Evolutionary conservation across 2,329 filamentous ascomycete species (phyloP).

Genomic region (Fusarium xyrophilum): DNA sequence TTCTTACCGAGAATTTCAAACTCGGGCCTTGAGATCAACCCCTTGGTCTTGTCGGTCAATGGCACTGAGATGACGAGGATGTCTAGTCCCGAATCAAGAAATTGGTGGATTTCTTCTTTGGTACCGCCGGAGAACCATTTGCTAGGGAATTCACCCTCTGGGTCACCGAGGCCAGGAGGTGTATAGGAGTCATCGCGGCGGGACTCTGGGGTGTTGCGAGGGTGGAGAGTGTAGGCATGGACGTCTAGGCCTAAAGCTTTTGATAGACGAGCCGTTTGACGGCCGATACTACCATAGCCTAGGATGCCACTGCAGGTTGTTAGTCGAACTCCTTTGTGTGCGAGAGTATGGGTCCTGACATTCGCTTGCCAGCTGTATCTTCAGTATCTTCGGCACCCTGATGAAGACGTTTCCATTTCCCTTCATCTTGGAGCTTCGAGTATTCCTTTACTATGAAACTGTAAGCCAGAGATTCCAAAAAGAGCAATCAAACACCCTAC

Average conservation of each 20-base stretch:
- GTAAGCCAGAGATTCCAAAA: background rate
- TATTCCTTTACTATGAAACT: slow-evolving; percentile 51
- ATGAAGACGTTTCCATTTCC: slow-evolving; percentile 51
- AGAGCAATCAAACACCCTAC: slow-evolving; percentile 44
- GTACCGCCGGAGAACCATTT: slow-evolving; percentile 59
- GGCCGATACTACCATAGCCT: slow-evolving; percentile 62
- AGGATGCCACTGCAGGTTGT: slow-evolving; percentile 53
- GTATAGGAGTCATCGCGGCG: slow-evolving; percentile 70
- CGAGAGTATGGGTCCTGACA: slow-evolving; percentile 51
- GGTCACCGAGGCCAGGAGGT: slow-evolving; percentile 69
- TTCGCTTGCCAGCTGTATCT: slow-evolving; percentile 57
- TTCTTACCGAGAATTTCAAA: slow-evolving; percentile 54
- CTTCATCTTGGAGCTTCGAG: slow-evolving; percentile 52
- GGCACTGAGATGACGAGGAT: slow-evolving; percentile 60
- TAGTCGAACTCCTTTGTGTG: background rate
- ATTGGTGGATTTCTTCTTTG: slow-evolving; percentile 55
- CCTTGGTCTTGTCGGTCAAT: slow-evolving; percentile 55
- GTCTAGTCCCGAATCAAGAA: slow-evolving; percentile 59
- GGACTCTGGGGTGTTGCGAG: slow-evolving; percentile 70
- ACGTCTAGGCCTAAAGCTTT: slow-evolving; percentile 74
- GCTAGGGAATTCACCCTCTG: slow-evolving; percentile 55
- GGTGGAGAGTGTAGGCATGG: slow-evolving; percentile 75
- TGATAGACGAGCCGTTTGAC: slow-evolving; percentile 63
- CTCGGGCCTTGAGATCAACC: slow-evolving; percentile 60
- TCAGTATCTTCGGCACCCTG: slow-evolving; percentile 36